Conservation (phyloP, 208 protist genomes). For the Phytomonas francai region DNA sequence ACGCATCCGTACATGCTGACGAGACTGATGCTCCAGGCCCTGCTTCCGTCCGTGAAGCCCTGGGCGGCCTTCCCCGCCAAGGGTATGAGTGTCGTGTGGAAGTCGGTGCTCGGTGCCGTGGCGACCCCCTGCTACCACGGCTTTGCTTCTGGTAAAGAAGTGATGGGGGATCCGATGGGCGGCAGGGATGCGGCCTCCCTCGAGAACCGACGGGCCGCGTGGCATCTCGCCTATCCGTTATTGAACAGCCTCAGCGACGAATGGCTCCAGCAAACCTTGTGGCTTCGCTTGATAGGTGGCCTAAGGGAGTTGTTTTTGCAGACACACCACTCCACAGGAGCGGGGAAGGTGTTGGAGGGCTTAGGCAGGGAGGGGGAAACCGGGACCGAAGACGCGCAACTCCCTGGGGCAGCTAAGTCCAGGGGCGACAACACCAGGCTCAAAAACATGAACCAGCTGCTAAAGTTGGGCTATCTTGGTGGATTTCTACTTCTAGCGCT, state of each 20-base stretch:
- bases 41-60: slow-evolving; percentile 12
- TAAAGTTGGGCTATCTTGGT: background rate
- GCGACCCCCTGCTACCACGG: slow-evolving; percentile 7
- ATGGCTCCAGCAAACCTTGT: background rate
- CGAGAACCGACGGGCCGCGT: background rate
- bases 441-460: background rate
- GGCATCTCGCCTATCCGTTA: background rate
- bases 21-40: slow-evolving; percentile 17
- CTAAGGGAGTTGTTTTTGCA: background rate
- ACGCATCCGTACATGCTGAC: slow-evolving; percentile 21
- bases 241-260: background rate
- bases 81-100: slow-evolving; percentile 21
- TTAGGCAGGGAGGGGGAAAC: background rate
- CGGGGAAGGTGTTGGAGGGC: background rate
- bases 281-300: background rate
- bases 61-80: slow-evolving; percentile 16
- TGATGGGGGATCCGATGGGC: background rate
- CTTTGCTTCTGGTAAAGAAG: background rate
- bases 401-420: background rate
- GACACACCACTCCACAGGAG: background rate
- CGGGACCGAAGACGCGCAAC: background rate
- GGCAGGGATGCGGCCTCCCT: background rate
- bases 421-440: background rate
- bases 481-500: background rate
- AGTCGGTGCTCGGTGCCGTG: slow-evolving; percentile 22